A percentile compares a stretch with the other conserved stretches of the same genome.
Conservation (phyloP, 1,284 basidiomycete genomes). For the Apiotrichum siamense region DNA sequence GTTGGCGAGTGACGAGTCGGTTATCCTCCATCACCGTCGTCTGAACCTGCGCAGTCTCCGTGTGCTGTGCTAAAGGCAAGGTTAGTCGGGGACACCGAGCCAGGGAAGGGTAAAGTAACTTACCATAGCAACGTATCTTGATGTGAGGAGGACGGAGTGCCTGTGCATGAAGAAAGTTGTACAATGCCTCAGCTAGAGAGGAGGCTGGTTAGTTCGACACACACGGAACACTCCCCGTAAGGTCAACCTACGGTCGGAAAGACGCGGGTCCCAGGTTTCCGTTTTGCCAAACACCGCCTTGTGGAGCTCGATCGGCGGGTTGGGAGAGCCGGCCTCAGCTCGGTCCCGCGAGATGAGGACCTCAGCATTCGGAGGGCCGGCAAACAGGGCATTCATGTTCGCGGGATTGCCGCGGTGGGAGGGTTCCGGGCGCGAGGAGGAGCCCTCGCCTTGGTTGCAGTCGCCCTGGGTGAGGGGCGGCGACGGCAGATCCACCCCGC, state of each 20-base stretch:
- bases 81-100: not conserved
- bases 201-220: not conserved
- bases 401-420: conserved; percentile 16
- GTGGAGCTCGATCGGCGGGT: conserved; percentile 8
- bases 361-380: conserved; percentile 29
- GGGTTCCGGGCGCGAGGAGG: not conserved
- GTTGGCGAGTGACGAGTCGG: conserved; percentile 2
- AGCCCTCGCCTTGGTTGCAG: not conserved
- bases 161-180: conserved; percentile 33
- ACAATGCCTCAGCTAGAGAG: conserved; percentile 27
- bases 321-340: conserved; percentile 7
- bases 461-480: no score
- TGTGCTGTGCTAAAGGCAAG: conserved; percentile 15
- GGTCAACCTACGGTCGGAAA: conserved; percentile 25
- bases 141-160: conserved; percentile 24
- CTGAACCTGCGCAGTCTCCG: conserved; percentile 19
- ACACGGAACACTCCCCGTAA: no score
- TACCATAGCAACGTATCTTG: conserved; percentile 23
- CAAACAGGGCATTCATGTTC: conserved; percentile 25
- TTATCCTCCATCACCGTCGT: conserved; percentile 25
- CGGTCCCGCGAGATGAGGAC: conserved; percentile 17
- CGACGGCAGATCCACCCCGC: not conserved
- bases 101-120: not conserved
- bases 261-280: conserved; percentile 21
- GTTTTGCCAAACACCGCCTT: conserved; percentile 5